Percentiles rank a stretch among this genome's conserved stretches.
Conservation (phyloP, 225 moss, liverwort and hornwort genomes). For the Physcomitrellopsis africana region DNA sequence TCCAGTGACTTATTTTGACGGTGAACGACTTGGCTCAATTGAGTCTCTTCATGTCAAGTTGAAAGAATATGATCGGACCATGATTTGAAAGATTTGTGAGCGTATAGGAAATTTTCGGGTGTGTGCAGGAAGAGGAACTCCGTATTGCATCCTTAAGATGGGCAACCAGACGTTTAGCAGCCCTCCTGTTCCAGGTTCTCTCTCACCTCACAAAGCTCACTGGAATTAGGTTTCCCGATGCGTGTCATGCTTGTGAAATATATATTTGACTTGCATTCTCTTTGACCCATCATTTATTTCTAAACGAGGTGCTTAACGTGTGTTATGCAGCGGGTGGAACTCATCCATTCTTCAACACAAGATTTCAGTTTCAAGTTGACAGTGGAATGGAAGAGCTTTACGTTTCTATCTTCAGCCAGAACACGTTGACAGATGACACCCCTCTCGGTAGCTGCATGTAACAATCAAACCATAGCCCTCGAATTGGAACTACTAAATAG, state of each 20-base stretch:
- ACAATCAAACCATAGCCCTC: neutral
- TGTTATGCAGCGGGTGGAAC: slow-evolving; percentile 43
- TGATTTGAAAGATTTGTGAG: neutral
- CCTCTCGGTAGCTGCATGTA: slow-evolving; percentile 48
- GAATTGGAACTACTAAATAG: neutral
- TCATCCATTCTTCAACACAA: slow-evolving; percentile 42
- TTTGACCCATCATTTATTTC: neutral
- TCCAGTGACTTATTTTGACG: too few relatives aligned
- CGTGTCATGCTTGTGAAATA: slow-evolving; percentile 1
- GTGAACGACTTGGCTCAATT: too few relatives aligned
- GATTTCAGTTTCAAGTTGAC: slow-evolving; percentile 38
- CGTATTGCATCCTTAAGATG: slow-evolving; percentile 47
- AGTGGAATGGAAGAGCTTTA: slow-evolving; percentile 25
- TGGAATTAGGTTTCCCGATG: neutral
- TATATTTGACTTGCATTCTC: neutral
- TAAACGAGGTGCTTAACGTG: neutral
- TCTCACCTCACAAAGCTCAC: neutral
- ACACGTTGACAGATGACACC: slow-evolving; percentile 37
- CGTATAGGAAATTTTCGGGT: neutral
- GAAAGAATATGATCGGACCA: neutral
- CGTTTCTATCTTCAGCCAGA: slow-evolving; percentile 40
- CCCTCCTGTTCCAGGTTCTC: slow-evolving; percentile 38
- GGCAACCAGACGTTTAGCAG: slow-evolving; percentile 29
- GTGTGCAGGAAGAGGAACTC: slow-evolving; percentile 51
- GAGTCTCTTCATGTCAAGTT: too few relatives aligned